Base-by-base conservation (phyloP, 1,139 yeast genomes). In the Eremothecium sinecaudum region DNA sequence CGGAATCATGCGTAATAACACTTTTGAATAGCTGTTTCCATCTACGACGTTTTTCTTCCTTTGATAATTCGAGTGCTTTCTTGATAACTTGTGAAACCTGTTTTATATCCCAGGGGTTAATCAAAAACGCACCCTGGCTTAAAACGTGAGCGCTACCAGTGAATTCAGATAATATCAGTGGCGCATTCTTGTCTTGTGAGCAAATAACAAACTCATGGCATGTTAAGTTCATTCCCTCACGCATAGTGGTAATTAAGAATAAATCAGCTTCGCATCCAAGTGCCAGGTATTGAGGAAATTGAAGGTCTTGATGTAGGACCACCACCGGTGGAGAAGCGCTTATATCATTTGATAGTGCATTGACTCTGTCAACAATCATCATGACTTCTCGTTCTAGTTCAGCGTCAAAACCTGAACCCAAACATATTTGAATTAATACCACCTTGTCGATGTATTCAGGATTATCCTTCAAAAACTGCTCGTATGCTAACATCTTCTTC, bases 151-250 rank as follows among this genome's bases (percentile, higher is more conserved):
- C 94, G 10, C 95, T 81, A 1, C 98, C 98, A 0, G 96, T 86
- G 48, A 92, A 90, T 57, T 90, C 99, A 24, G 94, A 81, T 40
- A 90, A 61, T 38, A 90, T 69, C 45, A 90, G 67, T 0, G 97
- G 95, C 0, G 95, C 80, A 44, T 80, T 75, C 43, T 73, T 71
- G 26, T 72, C 75, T 18, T 68, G 64, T 3, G 93, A 74, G 17
- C 94, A 84, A 37, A 78, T 79, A 24, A 86, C 73, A 54, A 80
- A 92, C 56, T 90, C 98, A 53, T 92, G 98, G 50, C 96, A 86
- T 0, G 98, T 86, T 53, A 90, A 66, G 51, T 90, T 90, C 82
- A 90, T 81, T 13, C 98, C 98, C 58, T 92, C 99, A 53, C 98
- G 75, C 69, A 90, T 72, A 1, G 95, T 80, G 4, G 93, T 77